Base-by-base conservation (phyloP, 495 filamentous ascomycete species). In the Aspergillus avenaceus region DNA sequence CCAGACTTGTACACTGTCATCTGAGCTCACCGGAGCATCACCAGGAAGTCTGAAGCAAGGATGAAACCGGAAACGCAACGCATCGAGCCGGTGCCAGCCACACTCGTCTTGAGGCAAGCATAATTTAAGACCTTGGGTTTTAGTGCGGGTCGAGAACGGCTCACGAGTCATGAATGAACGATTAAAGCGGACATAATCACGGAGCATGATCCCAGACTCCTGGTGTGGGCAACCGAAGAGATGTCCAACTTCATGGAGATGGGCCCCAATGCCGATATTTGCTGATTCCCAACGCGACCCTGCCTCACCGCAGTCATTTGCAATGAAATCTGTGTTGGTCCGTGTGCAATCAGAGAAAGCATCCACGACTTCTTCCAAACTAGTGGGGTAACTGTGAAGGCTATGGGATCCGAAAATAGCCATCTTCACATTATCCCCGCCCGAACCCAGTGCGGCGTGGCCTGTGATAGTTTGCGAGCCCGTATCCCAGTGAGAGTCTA, bases 261-360 rank as follows among this genome's bases (percentile, higher is more conserved):
- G 90, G 22, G 90, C 91, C 8, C 91, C 91, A 55, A 96, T 95
- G 38, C 91, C 90, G 51, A 96, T 80, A 57, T 91, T 92, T 7
- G 89, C 90, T 14, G 90, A 82, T 61, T 96, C 91, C 90, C 90
- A 96, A 49, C 84, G 93, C 47, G 86, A 95, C 11, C 89, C 90
- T 19, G 83, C 82, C 37, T 95, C 87, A 36, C 86, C 85, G 58
- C 78, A 86, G 62, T 95, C 91, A 58, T 96, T 95, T 5, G 84
- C 86, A 40, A 95, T 84, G 55, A 79, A 82, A 28, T 80, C 79
- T 5, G 85, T 91, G 60, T 96, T 88, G 4, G 91, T 95, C 21
- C 84, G 79, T 11, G 90, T 95, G 61, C 90, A 93, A 73, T 97
- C 90, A 0, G 78, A 81, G 58, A 97, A 95, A 5, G 90, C 85